Evolutionary conservation across 108 stramenopile genomes (phyloP), one percentile per base, ranked within the genome.

Genomic region (Parmales sp.): DNA sequence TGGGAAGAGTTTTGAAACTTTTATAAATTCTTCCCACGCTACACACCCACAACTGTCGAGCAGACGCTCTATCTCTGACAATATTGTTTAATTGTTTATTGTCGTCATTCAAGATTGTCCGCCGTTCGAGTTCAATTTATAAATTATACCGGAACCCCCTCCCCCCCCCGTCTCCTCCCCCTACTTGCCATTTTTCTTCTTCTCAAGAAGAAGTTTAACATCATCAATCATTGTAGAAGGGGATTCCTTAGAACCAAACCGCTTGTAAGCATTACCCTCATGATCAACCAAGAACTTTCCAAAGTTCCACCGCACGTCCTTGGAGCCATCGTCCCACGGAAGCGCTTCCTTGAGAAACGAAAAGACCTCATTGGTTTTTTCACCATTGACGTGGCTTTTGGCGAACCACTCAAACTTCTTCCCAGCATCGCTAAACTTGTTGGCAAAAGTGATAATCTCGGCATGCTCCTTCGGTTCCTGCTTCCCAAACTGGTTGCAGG

Each of bases 401-500:
- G 13, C 54, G 29, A 60, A 34, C 31, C 29, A 60, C 31, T 19
- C 4, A 34, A 60, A 60, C 54, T 60, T 60, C 54, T 60, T 34
- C 6, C 36, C 54, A 11, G 26, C 54, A 34, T 34, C 54, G 6
- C 36, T 23, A 34, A 34, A 60, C 54, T 60, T 60, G 28, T 11
- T 3, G 20, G 31, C 54, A 31, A 60, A 60, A 9, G 29, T 28
- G 5, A 60, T 6, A 34, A 60, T 60, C 54, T 28, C 54, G 16
- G 29, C 54, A 29, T 60, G 26, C 3, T 5, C 5, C 20, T 60
- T 60, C 29, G 65, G 66, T 37, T 76, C 80, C 66, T 81, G 73
- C 8, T 20, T 38, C 8, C 77, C 80, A 46, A 81, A 81, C 36
- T 76, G 67, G 69, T 81, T 78, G 73, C 74, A 81, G 39, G 80